These are phyloP conservation scores for Talaromyces islandicus DNA, from an alignment of 2,329 filamentous ascomycete species.

Conservation along the genomic window DNA sequence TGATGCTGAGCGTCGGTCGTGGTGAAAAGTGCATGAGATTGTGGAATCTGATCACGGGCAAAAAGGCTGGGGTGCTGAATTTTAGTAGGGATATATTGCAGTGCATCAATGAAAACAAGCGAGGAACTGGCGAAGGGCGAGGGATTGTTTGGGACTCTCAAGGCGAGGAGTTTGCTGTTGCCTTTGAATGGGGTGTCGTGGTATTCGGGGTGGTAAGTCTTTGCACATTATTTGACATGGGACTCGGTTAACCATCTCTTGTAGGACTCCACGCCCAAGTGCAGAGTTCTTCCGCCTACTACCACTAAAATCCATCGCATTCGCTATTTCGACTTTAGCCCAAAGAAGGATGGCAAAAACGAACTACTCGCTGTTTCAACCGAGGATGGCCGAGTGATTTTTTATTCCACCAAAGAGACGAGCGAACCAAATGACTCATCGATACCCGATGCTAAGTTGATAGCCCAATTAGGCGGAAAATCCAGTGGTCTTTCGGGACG, in stretches of 20 bases:
- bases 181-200: constrained; percentile 77
- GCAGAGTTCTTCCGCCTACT: constrained; percentile 61
- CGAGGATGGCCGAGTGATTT: constrained; percentile 80
- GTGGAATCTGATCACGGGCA: constrained; percentile 95
- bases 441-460: constrained; percentile 53
- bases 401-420: constrained; percentile 63
- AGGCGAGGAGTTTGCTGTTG: constrained; percentile 79
- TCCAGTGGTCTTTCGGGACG: constrained; percentile 61
- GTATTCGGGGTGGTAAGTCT: constrained; percentile 68
- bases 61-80: constrained; percentile 87
- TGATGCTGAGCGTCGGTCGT: constrained; percentile 88
- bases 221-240: background rate
- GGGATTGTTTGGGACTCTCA: constrained; percentile 72
- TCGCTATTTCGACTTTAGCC: constrained; percentile 53
- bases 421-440: constrained; percentile 38
- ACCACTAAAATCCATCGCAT: constrained; percentile 80
- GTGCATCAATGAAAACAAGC: constrained; percentile 69
- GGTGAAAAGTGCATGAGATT: constrained; percentile 87
- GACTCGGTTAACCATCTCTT: background rate
- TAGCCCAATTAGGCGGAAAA: constrained; percentile 75
- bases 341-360: constrained; percentile 41
- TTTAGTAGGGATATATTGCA: constrained; percentile 69
- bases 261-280: constrained; percentile 70
- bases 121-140: constrained; percentile 74
- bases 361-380: constrained; percentile 72